Evolutionary conservation across 2,329 filamentous ascomycete species (phyloP).

Genomic region (Cladosporium oxysporum): DNA sequence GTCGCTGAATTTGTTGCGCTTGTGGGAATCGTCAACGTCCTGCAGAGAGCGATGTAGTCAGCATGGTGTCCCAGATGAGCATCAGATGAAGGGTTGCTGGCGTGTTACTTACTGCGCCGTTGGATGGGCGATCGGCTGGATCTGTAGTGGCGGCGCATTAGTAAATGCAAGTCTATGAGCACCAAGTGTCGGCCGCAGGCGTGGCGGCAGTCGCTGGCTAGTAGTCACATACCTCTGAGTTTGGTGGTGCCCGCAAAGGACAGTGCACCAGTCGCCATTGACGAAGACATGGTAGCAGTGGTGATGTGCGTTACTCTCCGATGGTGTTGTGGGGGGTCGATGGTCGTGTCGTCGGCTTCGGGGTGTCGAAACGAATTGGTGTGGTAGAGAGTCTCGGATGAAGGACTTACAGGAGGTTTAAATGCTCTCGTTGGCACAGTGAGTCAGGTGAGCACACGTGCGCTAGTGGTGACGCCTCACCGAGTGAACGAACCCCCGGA

Average conservation of each 20-base stretch:
- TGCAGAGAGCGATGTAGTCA: not conserved
- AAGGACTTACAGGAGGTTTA: not conserved
- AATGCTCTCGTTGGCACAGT: not conserved
- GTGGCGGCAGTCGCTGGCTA: not conserved
- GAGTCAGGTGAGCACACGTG: not conserved
- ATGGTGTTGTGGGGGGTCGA: not conserved
- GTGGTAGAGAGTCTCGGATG: not conserved
- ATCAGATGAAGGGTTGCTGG: no score
- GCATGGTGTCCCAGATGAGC: not conserved
- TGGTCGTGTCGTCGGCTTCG: slow-evolving; percentile 7
- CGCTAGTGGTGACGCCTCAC: not conserved
- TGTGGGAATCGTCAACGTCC: not conserved
- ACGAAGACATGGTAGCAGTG: not conserved
- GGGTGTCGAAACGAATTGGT: not conserved
- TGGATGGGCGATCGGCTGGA: not conserved
- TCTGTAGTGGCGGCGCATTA: not conserved
- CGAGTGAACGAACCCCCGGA: not conserved
- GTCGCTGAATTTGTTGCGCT: slow-evolving; percentile 9
- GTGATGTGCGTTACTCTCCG: not conserved
- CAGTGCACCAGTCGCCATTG: not conserved
- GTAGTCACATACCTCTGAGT: slow-evolving; percentile 3
- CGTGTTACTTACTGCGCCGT: not conserved
- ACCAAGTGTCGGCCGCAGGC: not conserved
- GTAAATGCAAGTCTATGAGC: not conserved
- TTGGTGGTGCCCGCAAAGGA: slow-evolving; percentile 11